Evolutionary conservation across 257 asterid genomes (phyloP).

Genomic region (Solanum lignicaule): DNA sequence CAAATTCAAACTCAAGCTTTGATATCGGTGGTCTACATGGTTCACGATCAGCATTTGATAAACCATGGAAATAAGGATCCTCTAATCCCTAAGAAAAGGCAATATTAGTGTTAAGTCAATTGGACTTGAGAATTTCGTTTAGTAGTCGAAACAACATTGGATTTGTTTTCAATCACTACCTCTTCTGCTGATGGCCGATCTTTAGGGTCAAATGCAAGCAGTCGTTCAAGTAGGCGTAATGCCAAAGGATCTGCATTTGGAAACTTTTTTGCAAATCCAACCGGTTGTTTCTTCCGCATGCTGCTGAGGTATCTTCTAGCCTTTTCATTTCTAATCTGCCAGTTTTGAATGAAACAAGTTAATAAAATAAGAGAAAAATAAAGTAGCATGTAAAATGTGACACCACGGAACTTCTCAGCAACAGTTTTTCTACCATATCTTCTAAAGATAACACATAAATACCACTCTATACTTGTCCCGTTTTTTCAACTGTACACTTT

Average conservation of each 20-base stretch:
- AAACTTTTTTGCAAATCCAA: conserved; percentile 70
- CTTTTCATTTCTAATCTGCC: conserved; percentile 97
- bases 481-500: background rate
- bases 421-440: background rate
- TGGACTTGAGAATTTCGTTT: background rate
- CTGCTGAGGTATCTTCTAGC: conserved; percentile 89
- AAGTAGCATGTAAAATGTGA: background rate
- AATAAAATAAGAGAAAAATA: background rate
- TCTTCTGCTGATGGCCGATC: conserved; percentile 92
- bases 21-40: conserved; percentile 81
- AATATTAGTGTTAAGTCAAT: background rate
- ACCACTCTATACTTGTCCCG: background rate
- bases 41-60: conserved; percentile 78
- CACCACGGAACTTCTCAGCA: background rate
- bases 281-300: conserved; percentile 78
- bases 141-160: background rate
- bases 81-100: conserved; percentile 45
- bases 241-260: conserved; percentile 82
- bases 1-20: conserved; percentile 92
- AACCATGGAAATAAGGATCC: conserved; percentile 74
- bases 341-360: conserved; percentile 17
- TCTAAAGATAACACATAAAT: background rate
- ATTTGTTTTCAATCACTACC: conserved; percentile 22
- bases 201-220: conserved; percentile 91
- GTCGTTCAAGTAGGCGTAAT: conserved; percentile 59